A percentile compares a stretch with the other conserved stretches of the same genome.
These are phyloP conservation scores for Colletotrichum magnum DNA, from an alignment of 2,329 filamentous ascomycete genomes.

Conservation along the genomic window DNA sequence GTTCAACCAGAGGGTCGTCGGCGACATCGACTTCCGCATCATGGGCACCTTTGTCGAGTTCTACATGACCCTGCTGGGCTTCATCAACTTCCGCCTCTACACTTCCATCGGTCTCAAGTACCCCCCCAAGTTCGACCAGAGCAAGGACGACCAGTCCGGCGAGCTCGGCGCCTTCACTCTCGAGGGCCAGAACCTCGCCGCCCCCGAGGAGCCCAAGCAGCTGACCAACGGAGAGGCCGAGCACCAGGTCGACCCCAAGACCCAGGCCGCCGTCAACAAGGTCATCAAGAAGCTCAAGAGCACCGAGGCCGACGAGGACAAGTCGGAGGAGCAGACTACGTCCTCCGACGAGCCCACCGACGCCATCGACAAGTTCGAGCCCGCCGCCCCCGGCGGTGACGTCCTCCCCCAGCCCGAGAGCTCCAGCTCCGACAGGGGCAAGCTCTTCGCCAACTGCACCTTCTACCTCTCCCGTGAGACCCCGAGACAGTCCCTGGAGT, in stretches of 20 bases:
- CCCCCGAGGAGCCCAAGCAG: slow-evolving; percentile 67
- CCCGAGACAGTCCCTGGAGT: slow-evolving; percentile 90
- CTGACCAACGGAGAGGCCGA: slow-evolving; percentile 62
- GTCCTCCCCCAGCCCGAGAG: slow-evolving; percentile 83
- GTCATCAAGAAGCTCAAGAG: slow-evolving; percentile 77
- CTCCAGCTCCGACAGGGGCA: slow-evolving; percentile 75
- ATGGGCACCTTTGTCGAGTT: slow-evolving; percentile 99
- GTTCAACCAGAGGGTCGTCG: slow-evolving; percentile 95
- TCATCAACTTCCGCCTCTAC: slow-evolving; percentile 96
- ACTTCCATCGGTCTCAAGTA: slow-evolving; percentile 93
- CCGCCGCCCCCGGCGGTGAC: slow-evolving; percentile 87
- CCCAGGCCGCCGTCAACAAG: slow-evolving; percentile 78
- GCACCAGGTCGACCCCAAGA: slow-evolving; percentile 71
- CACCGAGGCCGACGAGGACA: slow-evolving; percentile 60
- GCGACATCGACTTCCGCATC: slow-evolving; percentile 97
- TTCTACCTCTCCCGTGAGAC: slow-evolving; percentile 96
- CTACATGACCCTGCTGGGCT: slow-evolving; percentile 95
- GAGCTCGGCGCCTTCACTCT: slow-evolving; percentile 93
- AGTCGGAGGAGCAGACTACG: slow-evolving; percentile 55
- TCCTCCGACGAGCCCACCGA: slow-evolving; percentile 63
- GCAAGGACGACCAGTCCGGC: slow-evolving; percentile 89
- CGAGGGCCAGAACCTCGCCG: slow-evolving; percentile 78
- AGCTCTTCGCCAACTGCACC: slow-evolving; percentile 90
- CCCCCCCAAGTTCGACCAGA: slow-evolving; percentile 91
- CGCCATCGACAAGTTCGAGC: slow-evolving; percentile 92